These are phyloP conservation scores for Rhodotorula sp. DNA, from an alignment of 1,284 basidiomycete genomes.

Conservation along the genomic window DNA sequence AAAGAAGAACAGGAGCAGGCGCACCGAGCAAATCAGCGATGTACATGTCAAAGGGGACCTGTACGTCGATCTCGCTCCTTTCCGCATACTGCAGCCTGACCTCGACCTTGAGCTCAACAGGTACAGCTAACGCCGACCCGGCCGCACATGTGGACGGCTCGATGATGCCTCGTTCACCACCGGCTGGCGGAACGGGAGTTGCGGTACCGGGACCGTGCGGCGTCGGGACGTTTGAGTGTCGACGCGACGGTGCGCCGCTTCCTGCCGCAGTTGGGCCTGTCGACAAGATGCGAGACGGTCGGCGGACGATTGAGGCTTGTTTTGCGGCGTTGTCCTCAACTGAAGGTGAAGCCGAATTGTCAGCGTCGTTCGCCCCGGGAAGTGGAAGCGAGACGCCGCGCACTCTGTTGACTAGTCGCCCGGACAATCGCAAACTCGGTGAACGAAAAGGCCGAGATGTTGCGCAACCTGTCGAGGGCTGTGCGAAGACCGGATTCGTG, in stretches of 20 bases:
- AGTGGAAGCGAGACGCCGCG: conserved; percentile 39
- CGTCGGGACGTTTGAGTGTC: conserved; percentile 49
- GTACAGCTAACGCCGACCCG: conserved; percentile 15
- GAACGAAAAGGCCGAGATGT: conserved; percentile 84
- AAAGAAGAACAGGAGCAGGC: conserved; percentile 32
- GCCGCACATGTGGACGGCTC: not conserved
- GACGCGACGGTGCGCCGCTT: conserved; percentile 48
- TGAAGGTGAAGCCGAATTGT: conserved; percentile 47
- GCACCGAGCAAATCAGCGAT: conserved; percentile 88
- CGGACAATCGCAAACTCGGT: conserved; percentile 82
- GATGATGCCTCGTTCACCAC: not conserved
- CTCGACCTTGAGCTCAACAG: conserved; percentile 30
- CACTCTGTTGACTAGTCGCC: conserved; percentile 72
- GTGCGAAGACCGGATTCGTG: not conserved
- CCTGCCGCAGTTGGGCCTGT: not conserved
- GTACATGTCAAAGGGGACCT: conserved; percentile 80
- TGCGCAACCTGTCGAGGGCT: conserved; percentile 86
- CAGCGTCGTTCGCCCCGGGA: not conserved
- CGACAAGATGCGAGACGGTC: conserved; percentile 63
- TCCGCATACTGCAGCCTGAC: conserved; percentile 3
- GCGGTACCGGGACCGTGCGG: conserved; percentile 34
- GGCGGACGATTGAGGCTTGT: conserved; percentile 71
- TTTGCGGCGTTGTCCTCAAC: conserved; percentile 78
- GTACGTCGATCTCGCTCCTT: conserved; percentile 43
- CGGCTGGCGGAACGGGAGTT: conserved; percentile 8